Percentiles rank a stretch among this genome's conserved stretches.
These are phyloP conservation scores for Phoenix dactylifera DNA, from an alignment of 176 grass and related monocot species.

Conservation along the genomic window DNA sequence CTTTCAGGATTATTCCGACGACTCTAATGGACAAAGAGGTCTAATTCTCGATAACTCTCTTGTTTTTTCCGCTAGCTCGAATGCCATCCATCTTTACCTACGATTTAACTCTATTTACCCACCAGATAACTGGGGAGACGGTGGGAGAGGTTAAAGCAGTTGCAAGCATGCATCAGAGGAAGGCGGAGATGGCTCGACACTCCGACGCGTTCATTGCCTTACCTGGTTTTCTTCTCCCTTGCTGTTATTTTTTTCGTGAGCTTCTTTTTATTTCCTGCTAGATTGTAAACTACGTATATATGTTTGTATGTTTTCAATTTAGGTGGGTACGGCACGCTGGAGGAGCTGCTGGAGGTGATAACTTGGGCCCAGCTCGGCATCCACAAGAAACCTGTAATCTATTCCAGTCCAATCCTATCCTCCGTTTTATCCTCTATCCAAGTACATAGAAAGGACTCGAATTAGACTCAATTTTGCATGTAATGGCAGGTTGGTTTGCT, in stretches of 20 bases:
- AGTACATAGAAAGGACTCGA: background rate
- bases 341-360: constrained; percentile 93
- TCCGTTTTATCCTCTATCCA: too few species aligned
- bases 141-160: constrained; percentile 79
- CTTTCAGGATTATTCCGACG: constrained; percentile 57
- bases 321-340: constrained; percentile 94
- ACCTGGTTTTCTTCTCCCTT: constrained; percentile 25
- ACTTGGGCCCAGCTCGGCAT: constrained; percentile 95
- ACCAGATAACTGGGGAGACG: constrained; percentile 69
- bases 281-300: too few species aligned
- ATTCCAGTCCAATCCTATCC: background rate
- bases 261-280: too few species aligned
- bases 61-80: background rate
- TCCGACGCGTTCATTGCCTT: constrained; percentile 96
- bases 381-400: constrained; percentile 75
- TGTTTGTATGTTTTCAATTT: background rate
- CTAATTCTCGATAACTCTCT: background rate
- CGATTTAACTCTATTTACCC: too few species aligned
- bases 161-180: constrained; percentile 82
- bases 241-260: background rate
- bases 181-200: constrained; percentile 86
- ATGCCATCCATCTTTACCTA: background rate
- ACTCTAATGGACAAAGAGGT: constrained; percentile 92
- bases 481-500: constrained; percentile 63
- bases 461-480: background rate